phyloP scores from a whole-genome alignment of 768 basidiomycete genomes.

The Sporobolomyces phaffii region DNA sequence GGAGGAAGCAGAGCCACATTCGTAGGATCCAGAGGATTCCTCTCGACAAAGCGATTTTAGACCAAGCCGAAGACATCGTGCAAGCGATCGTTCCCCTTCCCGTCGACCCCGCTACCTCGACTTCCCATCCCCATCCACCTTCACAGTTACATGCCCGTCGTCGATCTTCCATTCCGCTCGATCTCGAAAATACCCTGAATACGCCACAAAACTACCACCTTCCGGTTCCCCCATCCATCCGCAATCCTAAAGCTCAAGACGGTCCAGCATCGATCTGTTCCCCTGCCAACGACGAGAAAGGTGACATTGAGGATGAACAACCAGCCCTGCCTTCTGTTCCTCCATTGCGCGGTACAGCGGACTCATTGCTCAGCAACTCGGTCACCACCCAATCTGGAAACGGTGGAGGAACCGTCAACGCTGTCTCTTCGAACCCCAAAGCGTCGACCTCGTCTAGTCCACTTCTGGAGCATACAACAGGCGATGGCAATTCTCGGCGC shows the following conservation, averaged over 20 bases:
- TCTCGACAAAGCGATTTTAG: slow-evolving; percentile 7
- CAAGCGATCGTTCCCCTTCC: not conserved
- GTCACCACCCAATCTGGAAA: too few relatives aligned
- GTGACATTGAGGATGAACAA: too few relatives aligned
- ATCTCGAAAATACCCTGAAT: not conserved
- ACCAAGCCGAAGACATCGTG: slow-evolving; percentile 12
- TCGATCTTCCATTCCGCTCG: too few relatives aligned
- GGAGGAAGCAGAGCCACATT: slow-evolving; percentile 26
- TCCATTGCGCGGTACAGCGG: too few relatives aligned
- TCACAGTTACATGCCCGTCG: not conserved
- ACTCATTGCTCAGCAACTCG: too few relatives aligned
- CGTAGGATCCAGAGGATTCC: slow-evolving; percentile 21
- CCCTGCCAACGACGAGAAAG: not conserved
- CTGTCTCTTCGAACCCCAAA: too few relatives aligned
- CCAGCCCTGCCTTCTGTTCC: too few relatives aligned
- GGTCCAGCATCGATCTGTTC: not conserved
- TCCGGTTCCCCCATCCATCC: not conserved
- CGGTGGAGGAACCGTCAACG: too few relatives aligned
- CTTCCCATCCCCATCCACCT: not conserved
- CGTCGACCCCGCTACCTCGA: not conserved
- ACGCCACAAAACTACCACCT: not conserved
- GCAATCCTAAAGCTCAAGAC: not conserved
- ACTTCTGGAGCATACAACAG: too few relatives aligned
- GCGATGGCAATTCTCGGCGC: too few relatives aligned
- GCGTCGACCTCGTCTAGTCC: too few relatives aligned